Evolutionary conservation across 2,329 filamentous ascomycete genomes (phyloP), one percentile per base, ranked within the genome.

Genomic region (Calonectria pauciramosa): DNA sequence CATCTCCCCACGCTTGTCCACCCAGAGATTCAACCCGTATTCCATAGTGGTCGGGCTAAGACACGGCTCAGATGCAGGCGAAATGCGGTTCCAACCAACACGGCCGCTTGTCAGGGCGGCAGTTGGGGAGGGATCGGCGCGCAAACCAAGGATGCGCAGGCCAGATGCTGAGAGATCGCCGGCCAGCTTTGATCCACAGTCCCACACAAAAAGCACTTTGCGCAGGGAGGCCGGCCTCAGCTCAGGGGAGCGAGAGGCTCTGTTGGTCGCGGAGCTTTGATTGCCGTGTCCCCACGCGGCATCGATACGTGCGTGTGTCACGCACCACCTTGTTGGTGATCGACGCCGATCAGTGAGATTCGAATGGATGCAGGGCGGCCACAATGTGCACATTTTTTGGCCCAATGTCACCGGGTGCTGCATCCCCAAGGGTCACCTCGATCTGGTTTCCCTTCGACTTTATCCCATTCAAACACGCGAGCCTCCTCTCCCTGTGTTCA

Each of bases 151-250:
- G 54, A 41, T 7, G n/a, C 36, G 6, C 23, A 18, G n/a, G 11
- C 56, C 38, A 10, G 10, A 11, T n/a, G 52, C 36, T 41, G 56
- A 63, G 56, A 26, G 56, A 63, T 63, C 56, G 56, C 36, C 56
- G 23, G 56, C 36, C 20, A 23, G 20, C 44, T 10, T 47, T 23
- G 20, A 23, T 47, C 56, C 56, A 63, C 56, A 41, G 28, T 41
- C 56, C 56, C 56, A 30, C 56, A 20, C 56, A 63, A 63, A 63
- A 63, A 63, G 56, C 56, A 63, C 34, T 28, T 41, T 38, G 34
- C 23, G 34, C 56, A 63, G 23, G 56, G 56, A 28, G 13, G 32
- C 13, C n/a, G 23, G 13, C 7, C n/a, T 60, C 56, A 63, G 56
- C 56, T 63, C 56, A 63, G 56, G 56, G 23, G 34, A 63, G 20